phyloP scores from a whole-genome alignment of 768 basidiomycete species.

The Roridomyces roridus region DNA sequence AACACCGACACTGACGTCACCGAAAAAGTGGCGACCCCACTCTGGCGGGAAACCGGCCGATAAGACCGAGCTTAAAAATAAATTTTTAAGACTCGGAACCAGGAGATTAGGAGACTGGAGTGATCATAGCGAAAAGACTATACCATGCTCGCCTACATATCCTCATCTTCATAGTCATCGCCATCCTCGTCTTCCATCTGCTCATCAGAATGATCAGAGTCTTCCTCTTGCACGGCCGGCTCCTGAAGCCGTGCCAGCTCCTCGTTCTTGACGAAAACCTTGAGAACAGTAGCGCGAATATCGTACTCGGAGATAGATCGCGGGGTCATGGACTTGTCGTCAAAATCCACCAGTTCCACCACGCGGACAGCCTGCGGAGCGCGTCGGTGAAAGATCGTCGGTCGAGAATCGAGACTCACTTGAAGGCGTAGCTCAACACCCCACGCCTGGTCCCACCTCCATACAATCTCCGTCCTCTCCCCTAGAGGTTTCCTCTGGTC shows the following conservation, averaged over 20 bases:
- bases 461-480: conserved; percentile 5
- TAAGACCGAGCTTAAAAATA: too few species aligned
- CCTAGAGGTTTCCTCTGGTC: neutral
- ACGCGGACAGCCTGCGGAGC: too few species aligned
- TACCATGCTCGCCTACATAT: too few species aligned
- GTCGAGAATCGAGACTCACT: neutral
- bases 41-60: too few species aligned
- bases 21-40: too few species aligned
- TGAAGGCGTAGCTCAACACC: neutral
- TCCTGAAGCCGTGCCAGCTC: neutral
- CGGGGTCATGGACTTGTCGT: neutral
- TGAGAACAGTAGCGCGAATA: neutral
- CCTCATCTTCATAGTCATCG: too few species aligned
- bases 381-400: neutral
- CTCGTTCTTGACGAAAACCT: conserved; percentile 1
- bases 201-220: neutral
- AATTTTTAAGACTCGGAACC: too few species aligned
- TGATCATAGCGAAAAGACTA: too few species aligned
- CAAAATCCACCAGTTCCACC: neutral
- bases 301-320: conserved; percentile 1
- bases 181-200: neutral
- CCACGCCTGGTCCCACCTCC: neutral
- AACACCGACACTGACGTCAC: too few species aligned
- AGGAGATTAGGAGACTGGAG: too few species aligned
- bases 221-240: neutral